Conservation (phyloP, 305 asterid genomes). For the Fraxinus greggii region DNA sequence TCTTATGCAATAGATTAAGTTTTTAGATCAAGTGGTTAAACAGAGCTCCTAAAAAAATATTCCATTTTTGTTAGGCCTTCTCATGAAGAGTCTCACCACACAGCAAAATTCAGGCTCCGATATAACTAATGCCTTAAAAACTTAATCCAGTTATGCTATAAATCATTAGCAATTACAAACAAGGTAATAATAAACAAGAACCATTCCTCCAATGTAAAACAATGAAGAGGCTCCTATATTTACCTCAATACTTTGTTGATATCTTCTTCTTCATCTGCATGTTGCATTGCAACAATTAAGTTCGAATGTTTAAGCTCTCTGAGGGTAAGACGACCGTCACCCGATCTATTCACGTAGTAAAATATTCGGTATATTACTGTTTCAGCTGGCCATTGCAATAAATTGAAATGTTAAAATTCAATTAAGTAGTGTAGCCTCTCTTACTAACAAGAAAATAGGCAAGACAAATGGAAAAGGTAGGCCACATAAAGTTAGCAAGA, state of each 20-base stretch:
- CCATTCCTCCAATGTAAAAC: constrained; percentile 1
- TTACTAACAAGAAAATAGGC: constrained; percentile 22
- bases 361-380: constrained; percentile 96
- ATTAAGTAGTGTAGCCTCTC: constrained; percentile 20
- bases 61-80: background rate
- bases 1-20: background rate
- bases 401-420: constrained; percentile 42
- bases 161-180: constrained; percentile 15
- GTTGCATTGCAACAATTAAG: constrained; percentile 90
- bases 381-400: constrained; percentile 80
- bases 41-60: background rate
- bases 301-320: constrained; percentile 89
- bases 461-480: constrained; percentile 26
- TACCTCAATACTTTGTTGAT: constrained; percentile 96
- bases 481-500: constrained; percentile 20
- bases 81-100: background rate
- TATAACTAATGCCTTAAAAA: constrained; percentile 7
- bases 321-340: constrained; percentile 84
- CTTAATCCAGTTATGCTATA: background rate
- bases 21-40: background rate
- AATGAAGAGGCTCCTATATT: constrained; percentile 14
- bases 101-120: background rate
- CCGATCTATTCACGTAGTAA: constrained; percentile 92
- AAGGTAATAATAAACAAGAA: constrained; percentile 7
- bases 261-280: constrained; percentile 99